Conservation (phyloP, 2,329 filamentous ascomycete genomes). For the Calonectria honghensis region DNA sequence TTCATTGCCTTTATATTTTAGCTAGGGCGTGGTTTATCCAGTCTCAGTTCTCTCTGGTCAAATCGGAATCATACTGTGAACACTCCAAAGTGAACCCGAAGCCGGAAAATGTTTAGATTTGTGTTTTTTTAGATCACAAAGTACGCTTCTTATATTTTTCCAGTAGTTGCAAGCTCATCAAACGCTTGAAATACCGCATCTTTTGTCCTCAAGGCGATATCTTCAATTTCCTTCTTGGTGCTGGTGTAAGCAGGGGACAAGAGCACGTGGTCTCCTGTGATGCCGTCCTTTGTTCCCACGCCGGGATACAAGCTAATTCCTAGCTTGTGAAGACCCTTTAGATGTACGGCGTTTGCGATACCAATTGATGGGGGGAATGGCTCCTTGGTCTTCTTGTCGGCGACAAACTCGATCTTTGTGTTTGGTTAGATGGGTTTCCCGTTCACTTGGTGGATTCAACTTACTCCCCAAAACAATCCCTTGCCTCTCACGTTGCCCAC, state of each 20-base stretch:
- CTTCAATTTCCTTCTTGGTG: constrained; percentile 52
- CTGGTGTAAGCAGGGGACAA: constrained; percentile 66
- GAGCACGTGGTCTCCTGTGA: constrained; percentile 51
- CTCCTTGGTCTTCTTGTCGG: constrained; percentile 46
- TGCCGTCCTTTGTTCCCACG: constrained; percentile 43
- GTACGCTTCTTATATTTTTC: neutral
- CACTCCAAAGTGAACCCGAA: no score
- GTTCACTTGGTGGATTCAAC: neutral
- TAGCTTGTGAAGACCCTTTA: constrained; percentile 3
- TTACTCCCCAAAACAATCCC: constrained; percentile 48
- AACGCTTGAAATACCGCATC: constrained; percentile 7
- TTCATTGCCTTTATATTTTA: neutral
- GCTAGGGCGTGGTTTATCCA: neutral
- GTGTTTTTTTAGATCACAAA: no score
- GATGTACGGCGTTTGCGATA: constrained; percentile 9
- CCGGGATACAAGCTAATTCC: constrained; percentile 18
- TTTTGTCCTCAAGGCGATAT: neutral
- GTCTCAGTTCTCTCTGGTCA: neutral
- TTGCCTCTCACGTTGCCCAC: constrained; percentile 50
- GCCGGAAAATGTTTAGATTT: no score
- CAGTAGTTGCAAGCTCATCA: neutral
- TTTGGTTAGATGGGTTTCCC: neutral
- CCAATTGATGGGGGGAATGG: constrained; percentile 41
- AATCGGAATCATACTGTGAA: neutral
- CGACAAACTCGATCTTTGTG: constrained; percentile 45